These are phyloP conservation scores for Lipomyces lipofer DNA, from an alignment of 805 yeast genomes.

Conservation along the genomic window DNA sequence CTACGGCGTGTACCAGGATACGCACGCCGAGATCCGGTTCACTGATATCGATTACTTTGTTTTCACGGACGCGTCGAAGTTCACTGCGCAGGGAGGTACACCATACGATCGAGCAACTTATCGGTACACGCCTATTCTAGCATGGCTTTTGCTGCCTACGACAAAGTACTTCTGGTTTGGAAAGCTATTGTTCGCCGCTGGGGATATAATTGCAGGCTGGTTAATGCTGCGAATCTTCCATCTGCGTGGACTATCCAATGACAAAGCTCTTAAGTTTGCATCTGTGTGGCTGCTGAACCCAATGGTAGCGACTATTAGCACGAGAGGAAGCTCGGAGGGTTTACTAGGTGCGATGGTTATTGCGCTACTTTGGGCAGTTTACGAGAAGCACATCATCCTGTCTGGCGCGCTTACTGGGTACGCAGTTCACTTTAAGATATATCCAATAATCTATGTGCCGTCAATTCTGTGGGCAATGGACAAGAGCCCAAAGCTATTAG, in stretches of 20 bases:
- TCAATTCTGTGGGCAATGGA: conserved; percentile 41
- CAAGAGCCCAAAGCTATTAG: conserved; percentile 25
- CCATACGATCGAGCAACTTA: conserved; percentile 89
- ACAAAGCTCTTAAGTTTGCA: conserved; percentile 47
- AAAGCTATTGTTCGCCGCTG: conserved; percentile 68
- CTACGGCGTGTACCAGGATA: conserved; percentile 87
- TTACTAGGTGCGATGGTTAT: conserved; percentile 76
- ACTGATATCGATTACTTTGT: conserved; percentile 95
- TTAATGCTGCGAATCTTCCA: conserved; percentile 51
- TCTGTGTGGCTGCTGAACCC: conserved; percentile 89
- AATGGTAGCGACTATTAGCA: conserved; percentile 88
- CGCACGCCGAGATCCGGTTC: conserved; percentile 72
- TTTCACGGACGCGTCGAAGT: conserved; percentile 86
- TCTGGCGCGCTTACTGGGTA: conserved; percentile 61
- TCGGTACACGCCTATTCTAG: conserved; percentile 85
- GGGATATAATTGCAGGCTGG: conserved; percentile 81
- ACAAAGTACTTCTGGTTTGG: conserved; percentile 63
- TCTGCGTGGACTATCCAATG: conserved; percentile 35
- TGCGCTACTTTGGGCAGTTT: conserved; percentile 51
- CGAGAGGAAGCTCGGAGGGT: conserved; percentile 93
- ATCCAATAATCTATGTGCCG: conserved; percentile 87
- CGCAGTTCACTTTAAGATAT: conserved; percentile 85
- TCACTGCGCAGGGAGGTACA: conserved; percentile 59
- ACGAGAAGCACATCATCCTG: conserved; percentile 43
- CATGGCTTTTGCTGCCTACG: conserved; percentile 81